Evolutionary conservation across 352 stramenopile genomes (phyloP), one percentile per base, ranked within the genome.

Genomic region (Phytophthora sp.): DNA sequence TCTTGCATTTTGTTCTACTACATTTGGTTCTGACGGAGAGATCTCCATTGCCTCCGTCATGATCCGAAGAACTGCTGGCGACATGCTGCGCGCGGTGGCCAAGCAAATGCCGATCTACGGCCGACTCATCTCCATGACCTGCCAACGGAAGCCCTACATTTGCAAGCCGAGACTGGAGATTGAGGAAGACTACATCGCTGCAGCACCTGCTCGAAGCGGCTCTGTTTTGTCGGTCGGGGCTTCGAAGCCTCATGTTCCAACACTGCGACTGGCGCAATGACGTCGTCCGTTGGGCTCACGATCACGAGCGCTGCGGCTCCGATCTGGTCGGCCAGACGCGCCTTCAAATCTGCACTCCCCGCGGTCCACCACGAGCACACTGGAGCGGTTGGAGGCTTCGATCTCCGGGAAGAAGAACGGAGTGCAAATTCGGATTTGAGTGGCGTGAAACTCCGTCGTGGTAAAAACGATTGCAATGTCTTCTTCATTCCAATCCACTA

Each of bases 341-440:
- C 71, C 55, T 92, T 90, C 79, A 23, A 92, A 92, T 31, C 79
- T 76, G 67, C 83, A 92, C 43, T 78, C 72, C 2, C 83, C 83
- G 3, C 83, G 78, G 38, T 89, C 79, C 21, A 88, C 62, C 13
- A 89, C 72, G 6, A 92, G 55, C 21, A 74, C 77, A 2, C 70
- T 50, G 1, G 74, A 74, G 18, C 62, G 56, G 30, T 89, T 89
- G 3, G 55, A 20, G 2, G 30, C 48, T 9, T 49, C 45, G 13
- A 91, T 60, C 11, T 54, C 41, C n/a, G n/a, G n/a, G n/a, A n/a
- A n/a, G n/a, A n/a, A n/a, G n/a, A n/a, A n/a, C n/a, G n/a, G n/a
- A n/a, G n/a, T n/a, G n/a, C n/a, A n/a, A n/a, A n/a, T n/a, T n/a
- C n/a, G n/a, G n/a, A n/a, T n/a, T n/a, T n/a, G n/a, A n/a, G n/a